Conservation (phyloP, 768 basidiomycete genomes). For the Obba rivulosa region DNA sequence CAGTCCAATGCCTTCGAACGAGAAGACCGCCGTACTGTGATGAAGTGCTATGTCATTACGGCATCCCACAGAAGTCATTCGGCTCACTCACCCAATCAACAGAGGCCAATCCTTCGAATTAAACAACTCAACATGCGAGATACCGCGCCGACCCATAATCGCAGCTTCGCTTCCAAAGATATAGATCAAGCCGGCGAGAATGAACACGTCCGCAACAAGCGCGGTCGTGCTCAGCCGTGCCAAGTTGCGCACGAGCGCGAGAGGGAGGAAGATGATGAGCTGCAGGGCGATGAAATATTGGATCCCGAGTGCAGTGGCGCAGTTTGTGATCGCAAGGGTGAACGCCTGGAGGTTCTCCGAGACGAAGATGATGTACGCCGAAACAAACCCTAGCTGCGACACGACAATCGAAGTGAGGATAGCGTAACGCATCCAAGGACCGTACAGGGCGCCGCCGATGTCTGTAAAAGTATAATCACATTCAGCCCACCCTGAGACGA, state of each 20-base stretch:
- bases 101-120: constrained; percentile 87
- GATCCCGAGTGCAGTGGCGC: constrained; percentile 59
- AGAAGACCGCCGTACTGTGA: constrained; percentile 89
- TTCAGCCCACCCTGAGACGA: too few species aligned
- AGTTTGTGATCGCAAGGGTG: constrained; percentile 74
- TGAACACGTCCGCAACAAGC: constrained; percentile 91
- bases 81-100: constrained; percentile 71
- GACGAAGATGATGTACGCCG: constrained; percentile 94
- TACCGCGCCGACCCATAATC: constrained; percentile 60
- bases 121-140: constrained; percentile 80
- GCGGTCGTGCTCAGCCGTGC: constrained; percentile 91
- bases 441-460: constrained; percentile 89
- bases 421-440: constrained; percentile 85
- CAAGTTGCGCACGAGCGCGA: constrained; percentile 88
- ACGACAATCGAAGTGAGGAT: constrained; percentile 85
- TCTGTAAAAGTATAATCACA: too few species aligned
- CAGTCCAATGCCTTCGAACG: constrained; percentile 96
- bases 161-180: constrained; percentile 83
- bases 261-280: constrained; percentile 80
- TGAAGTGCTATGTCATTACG: neutral
- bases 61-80: constrained; percentile 1
- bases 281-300: constrained; percentile 82
- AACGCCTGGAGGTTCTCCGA: constrained; percentile 86
- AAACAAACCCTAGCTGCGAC: constrained; percentile 86
- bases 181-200: constrained; percentile 81